These are phyloP conservation scores for Breynia disticha DNA, from an alignment of 441 rosid genomes.

Conservation along the genomic window DNA sequence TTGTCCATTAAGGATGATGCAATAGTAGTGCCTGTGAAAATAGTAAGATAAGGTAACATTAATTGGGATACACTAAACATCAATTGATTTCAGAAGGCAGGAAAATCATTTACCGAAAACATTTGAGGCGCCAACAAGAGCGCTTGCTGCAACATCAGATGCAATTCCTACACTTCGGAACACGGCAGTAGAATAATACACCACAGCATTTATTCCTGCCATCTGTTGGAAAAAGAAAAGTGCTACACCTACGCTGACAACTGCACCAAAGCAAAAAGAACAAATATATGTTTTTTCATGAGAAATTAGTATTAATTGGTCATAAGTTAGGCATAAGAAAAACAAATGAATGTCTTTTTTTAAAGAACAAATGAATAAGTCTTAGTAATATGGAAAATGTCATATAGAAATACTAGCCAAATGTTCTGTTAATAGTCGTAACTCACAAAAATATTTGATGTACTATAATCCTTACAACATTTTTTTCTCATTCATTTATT, in stretches of 20 bases:
- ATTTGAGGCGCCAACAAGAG: slow-evolving; percentile 94
- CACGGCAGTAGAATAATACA: slow-evolving; percentile 95
- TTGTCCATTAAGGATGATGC: slow-evolving; percentile 97
- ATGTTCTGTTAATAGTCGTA: no score
- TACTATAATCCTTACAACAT: no score
- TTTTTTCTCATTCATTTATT: no score
- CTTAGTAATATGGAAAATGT: no score
- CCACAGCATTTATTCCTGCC: slow-evolving; percentile 98
- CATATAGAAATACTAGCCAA: no score
- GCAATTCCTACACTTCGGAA: slow-evolving; percentile 84
- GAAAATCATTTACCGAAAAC: slow-evolving; percentile 55
- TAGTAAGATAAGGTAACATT: background rate
- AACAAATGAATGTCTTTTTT: no score
- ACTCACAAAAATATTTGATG: no score
- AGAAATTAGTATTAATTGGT: no score
- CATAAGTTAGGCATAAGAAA: no score
- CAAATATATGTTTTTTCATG: no score
- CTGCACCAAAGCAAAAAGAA: slow-evolving; percentile 35
- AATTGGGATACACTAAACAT: background rate
- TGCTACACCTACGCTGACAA: slow-evolving; percentile 95
- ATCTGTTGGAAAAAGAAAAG: slow-evolving; percentile 96
- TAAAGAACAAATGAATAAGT: no score
- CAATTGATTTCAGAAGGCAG: background rate
- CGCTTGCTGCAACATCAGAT: slow-evolving; percentile 98
- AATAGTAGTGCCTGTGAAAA: slow-evolving; percentile 68